Percentiles rank a stretch among this genome's conserved stretches.
These are phyloP conservation scores for Fraxinus xanthoxyloides DNA, from an alignment of 305 asterid genomes.

Conservation along the genomic window DNA sequence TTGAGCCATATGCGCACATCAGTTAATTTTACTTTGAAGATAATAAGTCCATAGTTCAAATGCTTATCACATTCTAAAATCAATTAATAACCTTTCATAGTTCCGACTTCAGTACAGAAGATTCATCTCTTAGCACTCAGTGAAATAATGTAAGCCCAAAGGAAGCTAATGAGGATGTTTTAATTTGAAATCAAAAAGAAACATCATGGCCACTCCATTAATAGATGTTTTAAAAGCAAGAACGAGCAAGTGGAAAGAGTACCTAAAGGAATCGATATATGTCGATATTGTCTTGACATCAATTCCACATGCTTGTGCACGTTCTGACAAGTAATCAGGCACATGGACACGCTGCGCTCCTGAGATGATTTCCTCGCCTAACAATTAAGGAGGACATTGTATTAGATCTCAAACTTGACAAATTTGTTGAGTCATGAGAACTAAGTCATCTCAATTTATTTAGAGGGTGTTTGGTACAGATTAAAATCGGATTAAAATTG, in stretches of 20 bases:
- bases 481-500: no score
- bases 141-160: not conserved
- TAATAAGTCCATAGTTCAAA: not conserved
- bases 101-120: not conserved
- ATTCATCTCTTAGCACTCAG: not conserved
- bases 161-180: not conserved
- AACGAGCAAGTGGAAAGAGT: not conserved
- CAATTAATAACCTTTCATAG: not conserved
- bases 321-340: conserved; percentile 58
- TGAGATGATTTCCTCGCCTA: conserved; percentile 95
- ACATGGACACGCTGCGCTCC: conserved; percentile 92
- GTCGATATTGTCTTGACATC: conserved; percentile 72
- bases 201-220: not conserved
- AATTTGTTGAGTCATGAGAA: not conserved
- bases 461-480: no score
- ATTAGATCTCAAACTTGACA: not conserved
- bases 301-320: conserved; percentile 71
- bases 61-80: not conserved
- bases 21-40: not conserved
- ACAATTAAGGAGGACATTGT: not conserved
- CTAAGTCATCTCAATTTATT: not conserved
- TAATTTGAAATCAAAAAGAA: not conserved
- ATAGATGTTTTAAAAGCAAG: not conserved
- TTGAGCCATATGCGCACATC: not conserved
- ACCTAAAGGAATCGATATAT: conserved; percentile 86